These are phyloP conservation scores for Macroventuria anomochaeta DNA, from an alignment of 2,329 filamentous ascomycete species.

Conservation along the genomic window DNA sequence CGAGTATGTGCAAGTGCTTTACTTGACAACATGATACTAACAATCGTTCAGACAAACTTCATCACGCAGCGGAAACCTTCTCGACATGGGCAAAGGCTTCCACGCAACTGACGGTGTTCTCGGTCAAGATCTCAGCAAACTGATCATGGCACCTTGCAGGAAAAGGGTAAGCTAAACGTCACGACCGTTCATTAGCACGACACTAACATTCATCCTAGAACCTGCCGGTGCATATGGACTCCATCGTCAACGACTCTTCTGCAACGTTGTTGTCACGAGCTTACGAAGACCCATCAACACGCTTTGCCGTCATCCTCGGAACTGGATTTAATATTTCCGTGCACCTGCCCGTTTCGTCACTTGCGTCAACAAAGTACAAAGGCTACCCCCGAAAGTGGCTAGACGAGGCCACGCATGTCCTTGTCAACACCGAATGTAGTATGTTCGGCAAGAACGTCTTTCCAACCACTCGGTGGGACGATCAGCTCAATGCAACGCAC, in stretches of 20 bases:
- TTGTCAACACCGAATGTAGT: constrained; percentile 70
- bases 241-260: constrained; percentile 69
- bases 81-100: constrained; percentile 72
- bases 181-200: neutral
- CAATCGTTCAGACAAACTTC: constrained; percentile 60
- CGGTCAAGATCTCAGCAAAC: constrained; percentile 64
- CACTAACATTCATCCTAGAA: constrained; percentile 41
- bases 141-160: constrained; percentile 65
- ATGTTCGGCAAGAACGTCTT: constrained; percentile 68
- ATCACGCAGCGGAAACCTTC: constrained; percentile 61
- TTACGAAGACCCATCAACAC: constrained; percentile 65
- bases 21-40: constrained; percentile 20
- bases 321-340: constrained; percentile 71
- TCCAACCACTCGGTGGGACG: constrained; percentile 67
- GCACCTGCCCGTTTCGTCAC: constrained; percentile 62
- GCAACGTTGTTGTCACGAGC: constrained; percentile 68
- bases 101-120: constrained; percentile 64
- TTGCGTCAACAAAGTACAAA: constrained; percentile 64
- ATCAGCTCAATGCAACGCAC: constrained; percentile 64
- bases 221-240: constrained; percentile 65
- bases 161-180: constrained; percentile 48
- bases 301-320: constrained; percentile 69
- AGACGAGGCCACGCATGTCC: constrained; percentile 63
- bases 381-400: constrained; percentile 62
- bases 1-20: constrained; percentile 50